Base-by-base conservation (phyloP, 805 yeast genomes). In the Candida boidinii region DNA sequence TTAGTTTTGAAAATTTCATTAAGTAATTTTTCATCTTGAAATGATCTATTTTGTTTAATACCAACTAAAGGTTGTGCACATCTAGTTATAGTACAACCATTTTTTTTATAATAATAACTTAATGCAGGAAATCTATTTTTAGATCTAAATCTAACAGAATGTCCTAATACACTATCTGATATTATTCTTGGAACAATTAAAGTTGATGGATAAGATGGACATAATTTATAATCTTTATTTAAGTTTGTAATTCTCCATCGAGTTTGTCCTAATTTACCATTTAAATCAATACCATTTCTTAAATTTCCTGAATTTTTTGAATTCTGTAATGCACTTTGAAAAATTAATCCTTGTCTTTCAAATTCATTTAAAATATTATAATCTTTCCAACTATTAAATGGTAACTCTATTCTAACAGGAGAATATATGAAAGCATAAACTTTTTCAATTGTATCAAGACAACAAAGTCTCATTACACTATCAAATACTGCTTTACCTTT, bases 51-150 rank as follows among this genome's bases (percentile, higher is more conserved):
- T 51, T 87, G 94, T 38, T 85, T 87, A 13, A 92, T 46, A 0
- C 98, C 97, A 1, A 88, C 88, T 42, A 90, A 57, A 0, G 98
- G 98, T 58, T 92, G 98, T 3, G 96, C 68, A 46, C 95, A 84
- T 37, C 98, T 65, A 1, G 92, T 78, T 13, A 92, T 86, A 1
- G 92, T 70, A 48, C 92, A 78, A 2, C 79, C 76, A 44, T 75
- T 85, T 28, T 67, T 59, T 31, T 69, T 56, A 53, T 87, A 83
- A 48, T 71, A 79, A 54, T 87, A 92, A 2, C 88, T 72, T 26
- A 92, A 58, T 0, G 77, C 80, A 0, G 97, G 97, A 5, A 92
- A 70, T 41, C 98, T 62, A 37, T 70, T 73, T 51, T 90, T 88
- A 1, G 96, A 86, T 28, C 98, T 62, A 53, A 74, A 92, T 46